Conservation (phyloP, 371 early-diverging fungal species). For the Mucor racemosus region DNA sequence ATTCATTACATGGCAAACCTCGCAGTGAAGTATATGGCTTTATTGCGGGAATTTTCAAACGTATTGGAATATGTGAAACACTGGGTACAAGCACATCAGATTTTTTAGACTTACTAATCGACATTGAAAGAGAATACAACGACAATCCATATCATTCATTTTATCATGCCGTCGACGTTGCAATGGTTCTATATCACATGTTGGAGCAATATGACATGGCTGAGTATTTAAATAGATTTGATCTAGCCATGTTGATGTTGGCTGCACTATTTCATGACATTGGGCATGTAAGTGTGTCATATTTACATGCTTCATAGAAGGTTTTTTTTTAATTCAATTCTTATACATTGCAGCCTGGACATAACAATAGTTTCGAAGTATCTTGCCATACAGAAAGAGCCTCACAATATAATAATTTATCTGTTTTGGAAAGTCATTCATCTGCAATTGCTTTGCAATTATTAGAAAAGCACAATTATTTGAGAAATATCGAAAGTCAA, state of each 20-base stretch:
- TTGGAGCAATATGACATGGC: conserved; percentile 64
- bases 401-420: conserved; percentile 65
- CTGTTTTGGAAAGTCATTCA: conserved; percentile 87
- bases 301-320: background rate
- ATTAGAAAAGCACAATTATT: conserved; percentile 68
- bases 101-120: conserved; percentile 80
- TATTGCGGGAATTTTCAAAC: conserved; percentile 70
- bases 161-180: conserved; percentile 87
- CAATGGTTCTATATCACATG: conserved; percentile 77
- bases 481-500: conserved; percentile 45
- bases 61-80: conserved; percentile 58
- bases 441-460: conserved; percentile 71
- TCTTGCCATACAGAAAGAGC: conserved; percentile 80
- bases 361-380: conserved; percentile 87
- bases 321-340: background rate
- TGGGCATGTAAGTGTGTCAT: conserved; percentile 84
- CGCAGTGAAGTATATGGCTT: conserved; percentile 70
- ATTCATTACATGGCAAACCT: conserved; percentile 72
- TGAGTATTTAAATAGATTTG: conserved; percentile 65
- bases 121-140: conserved; percentile 77
- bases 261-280: conserved; percentile 90
- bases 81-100: conserved; percentile 62
- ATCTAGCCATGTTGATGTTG: conserved; percentile 74
- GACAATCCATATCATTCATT: conserved; percentile 89
- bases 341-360: conserved; percentile 82